These are phyloP conservation scores for Naematelia encephala DNA, from an alignment of 768 basidiomycete species.

Conservation along the genomic window DNA sequence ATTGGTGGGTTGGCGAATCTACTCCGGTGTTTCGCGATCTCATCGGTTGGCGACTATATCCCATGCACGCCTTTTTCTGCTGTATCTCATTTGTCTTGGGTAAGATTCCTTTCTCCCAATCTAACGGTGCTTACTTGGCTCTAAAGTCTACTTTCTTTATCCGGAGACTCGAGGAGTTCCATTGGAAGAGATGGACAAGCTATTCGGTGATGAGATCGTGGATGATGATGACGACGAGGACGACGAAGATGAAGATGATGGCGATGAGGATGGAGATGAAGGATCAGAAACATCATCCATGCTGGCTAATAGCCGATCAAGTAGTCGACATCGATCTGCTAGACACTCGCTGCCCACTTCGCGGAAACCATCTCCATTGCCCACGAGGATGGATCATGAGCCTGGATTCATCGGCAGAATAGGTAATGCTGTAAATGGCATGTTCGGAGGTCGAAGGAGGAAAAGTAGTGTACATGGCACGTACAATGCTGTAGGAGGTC, in stretches of 20 bases:
- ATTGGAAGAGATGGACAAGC: conserved; percentile 46
- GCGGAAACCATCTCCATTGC: conserved; percentile 27
- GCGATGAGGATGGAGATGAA: conserved; percentile 27
- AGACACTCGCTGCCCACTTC: conserved; percentile 31
- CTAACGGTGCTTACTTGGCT: neutral
- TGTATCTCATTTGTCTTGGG: conserved; percentile 77
- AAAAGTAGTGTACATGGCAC: conserved; percentile 23
- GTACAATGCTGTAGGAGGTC: conserved; percentile 29
- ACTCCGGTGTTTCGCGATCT: conserved; percentile 83
- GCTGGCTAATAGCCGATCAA: conserved; percentile 26
- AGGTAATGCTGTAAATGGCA: conserved; percentile 7
- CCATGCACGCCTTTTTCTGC: conserved; percentile 94
- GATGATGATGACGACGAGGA: conserved; percentile 33
- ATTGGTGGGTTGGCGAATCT: conserved; percentile 80
- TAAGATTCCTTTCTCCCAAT: conserved; percentile 41
- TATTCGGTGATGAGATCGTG: conserved; percentile 44
- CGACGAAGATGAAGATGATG: conserved; percentile 38
- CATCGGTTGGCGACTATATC: conserved; percentile 87
- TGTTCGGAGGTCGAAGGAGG: conserved; percentile 18
- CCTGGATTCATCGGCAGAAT: conserved; percentile 17
- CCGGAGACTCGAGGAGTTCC: conserved; percentile 48
- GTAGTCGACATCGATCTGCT: conserved; percentile 14
- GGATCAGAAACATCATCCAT: conserved; percentile 19
- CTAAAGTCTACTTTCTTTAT: conserved; percentile 44
- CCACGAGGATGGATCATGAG: conserved; percentile 7